A percentile compares a stretch with the other conserved stretches of the same genome.
These are phyloP conservation scores for Eragrostis nindensis DNA, from an alignment of 176 grass and related monocot genomes.

Conservation along the genomic window DNA sequence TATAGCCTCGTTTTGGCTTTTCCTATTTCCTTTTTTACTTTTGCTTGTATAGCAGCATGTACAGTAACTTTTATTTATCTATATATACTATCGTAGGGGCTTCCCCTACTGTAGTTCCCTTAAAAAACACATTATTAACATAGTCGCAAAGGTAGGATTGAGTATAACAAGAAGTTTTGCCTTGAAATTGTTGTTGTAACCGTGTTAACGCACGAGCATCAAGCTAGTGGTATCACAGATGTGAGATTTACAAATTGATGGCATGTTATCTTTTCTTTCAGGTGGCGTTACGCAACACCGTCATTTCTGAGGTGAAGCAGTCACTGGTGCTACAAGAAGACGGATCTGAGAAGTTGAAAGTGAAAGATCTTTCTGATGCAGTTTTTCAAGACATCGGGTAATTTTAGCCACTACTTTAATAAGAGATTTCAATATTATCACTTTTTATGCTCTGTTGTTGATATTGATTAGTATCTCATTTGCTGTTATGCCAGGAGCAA, in stretches of 20 bases:
- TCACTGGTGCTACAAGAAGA: constrained; percentile 90
- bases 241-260: constrained; percentile 17
- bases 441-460: neutral
- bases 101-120: no score
- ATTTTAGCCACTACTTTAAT: constrained; percentile 19
- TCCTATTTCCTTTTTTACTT: no score
- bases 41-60: no score
- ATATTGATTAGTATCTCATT: constrained; percentile 9
- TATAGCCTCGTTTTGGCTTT: no score
- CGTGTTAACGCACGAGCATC: no score
- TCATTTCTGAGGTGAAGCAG: constrained; percentile 74
- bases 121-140: no score
- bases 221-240: neutral
- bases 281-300: constrained; percentile 68
- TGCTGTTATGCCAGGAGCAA: constrained; percentile 51
- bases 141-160: no score
- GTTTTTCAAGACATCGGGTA: constrained; percentile 90
- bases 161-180: no score
- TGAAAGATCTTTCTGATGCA: constrained; percentile 92
- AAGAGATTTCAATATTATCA: constrained; percentile 7
- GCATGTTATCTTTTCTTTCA: constrained; percentile 43
- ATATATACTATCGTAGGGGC: no score
- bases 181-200: no score
- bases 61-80: no score
- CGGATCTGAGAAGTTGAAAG: constrained; percentile 71